A percentile compares a stretch with the other conserved stretches of the same genome.
Evolutionary conservation across 352 stramenopile genomes (phyloP).

Genomic region (Phytopythium litorale): DNA sequence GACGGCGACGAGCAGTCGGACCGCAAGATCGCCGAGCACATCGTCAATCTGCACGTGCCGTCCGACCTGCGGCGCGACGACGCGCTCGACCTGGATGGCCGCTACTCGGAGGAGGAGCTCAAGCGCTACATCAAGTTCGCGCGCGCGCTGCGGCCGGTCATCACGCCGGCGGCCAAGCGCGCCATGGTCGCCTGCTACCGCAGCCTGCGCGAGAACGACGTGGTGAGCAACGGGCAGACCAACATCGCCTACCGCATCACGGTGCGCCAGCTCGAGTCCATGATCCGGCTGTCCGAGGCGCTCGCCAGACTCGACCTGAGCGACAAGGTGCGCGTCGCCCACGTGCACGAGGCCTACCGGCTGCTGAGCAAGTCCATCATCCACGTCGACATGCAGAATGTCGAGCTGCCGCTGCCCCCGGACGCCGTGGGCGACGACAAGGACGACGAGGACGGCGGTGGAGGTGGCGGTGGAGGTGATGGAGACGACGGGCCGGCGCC

Average conservation of each 20-base stretch:
- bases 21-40: constrained; percentile 95
- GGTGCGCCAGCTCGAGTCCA: constrained; percentile 97
- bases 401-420: constrained; percentile 87
- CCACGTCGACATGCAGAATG: constrained; percentile 97
- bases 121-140: constrained; percentile 95
- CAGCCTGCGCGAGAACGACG: constrained; percentile 95
- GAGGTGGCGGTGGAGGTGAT: constrained; percentile 7
- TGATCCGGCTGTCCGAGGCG: constrained; percentile 97
- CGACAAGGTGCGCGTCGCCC: constrained; percentile 85
- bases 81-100: constrained; percentile 10
- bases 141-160: constrained; percentile 64
- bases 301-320: constrained; percentile 95
- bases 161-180: constrained; percentile 71
- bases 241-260: constrained; percentile 99
- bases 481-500: neutral
- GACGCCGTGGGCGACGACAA: constrained; percentile 30
- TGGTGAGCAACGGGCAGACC: constrained; percentile 88
- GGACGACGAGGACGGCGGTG: constrained; percentile 48
- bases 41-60: constrained; percentile 95
- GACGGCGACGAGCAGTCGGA: constrained; percentile 96
- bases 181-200: constrained; percentile 98
- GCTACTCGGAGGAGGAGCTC: constrained; percentile 84
- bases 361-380: constrained; percentile 99
- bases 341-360: constrained; percentile 96
- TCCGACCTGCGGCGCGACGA: constrained; percentile 32